Percentiles rank a stretch among this genome's conserved stretches.
Evolutionary conservation across 441 rosid genomes (phyloP).

Genomic region (Gossypium schwendimanii): DNA sequence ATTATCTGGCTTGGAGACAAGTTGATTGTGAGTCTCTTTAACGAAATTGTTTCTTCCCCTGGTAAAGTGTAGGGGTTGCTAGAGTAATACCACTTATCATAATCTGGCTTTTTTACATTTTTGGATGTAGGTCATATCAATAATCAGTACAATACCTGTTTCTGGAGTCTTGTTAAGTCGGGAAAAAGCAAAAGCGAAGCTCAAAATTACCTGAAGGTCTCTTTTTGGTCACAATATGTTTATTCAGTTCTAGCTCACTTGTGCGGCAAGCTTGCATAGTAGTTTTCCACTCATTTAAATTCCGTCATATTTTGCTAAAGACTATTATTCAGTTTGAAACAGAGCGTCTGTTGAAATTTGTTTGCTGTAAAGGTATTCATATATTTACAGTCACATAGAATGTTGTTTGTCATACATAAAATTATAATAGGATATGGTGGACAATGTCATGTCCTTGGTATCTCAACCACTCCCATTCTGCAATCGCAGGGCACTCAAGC

Average conservation of each 20-base stretch:
- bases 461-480: neutral
- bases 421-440: neutral
- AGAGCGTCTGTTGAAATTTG: neutral
- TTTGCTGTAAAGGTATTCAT: neutral
- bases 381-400: neutral
- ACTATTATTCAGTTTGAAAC: neutral
- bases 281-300: neutral
- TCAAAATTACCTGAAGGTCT: slow-evolving; percentile 63
- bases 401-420: neutral
- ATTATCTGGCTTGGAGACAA: slow-evolving; percentile 95
- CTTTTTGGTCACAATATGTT: neutral
- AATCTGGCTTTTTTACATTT: neutral
- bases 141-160: slow-evolving; percentile 86
- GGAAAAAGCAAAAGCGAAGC: slow-evolving; percentile 72
- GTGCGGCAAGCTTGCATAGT: neutral
- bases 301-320: neutral
- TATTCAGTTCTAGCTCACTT: neutral
- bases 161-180: slow-evolving; percentile 83
- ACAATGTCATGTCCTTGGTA: neutral
- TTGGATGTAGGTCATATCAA: slow-evolving; percentile 73
- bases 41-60: slow-evolving; percentile 6
- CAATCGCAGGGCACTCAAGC: slow-evolving; percentile 75
- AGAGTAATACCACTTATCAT: neutral
- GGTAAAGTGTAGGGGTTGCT: neutral
- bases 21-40: slow-evolving; percentile 76